A percentile compares a stretch with the other conserved stretches of the same genome.
phyloP scores from a whole-genome alignment of 345 rosid genomes.

The Eucalyptus polybractea region DNA sequence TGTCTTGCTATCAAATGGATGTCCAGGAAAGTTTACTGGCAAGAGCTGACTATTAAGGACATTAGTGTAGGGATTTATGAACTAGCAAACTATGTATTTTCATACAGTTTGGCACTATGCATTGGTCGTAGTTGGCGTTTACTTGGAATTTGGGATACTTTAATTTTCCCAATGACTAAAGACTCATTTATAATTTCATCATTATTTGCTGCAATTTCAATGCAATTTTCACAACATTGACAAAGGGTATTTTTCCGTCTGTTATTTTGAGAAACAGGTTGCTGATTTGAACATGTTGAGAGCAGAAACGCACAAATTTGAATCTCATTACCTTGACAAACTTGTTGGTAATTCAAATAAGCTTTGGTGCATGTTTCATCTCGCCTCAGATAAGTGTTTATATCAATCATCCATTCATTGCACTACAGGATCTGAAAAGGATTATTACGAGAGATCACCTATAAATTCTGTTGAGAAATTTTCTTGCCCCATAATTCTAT shows the following conservation, averaged over 20 bases:
- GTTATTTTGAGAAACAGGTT: conserved; percentile 26
- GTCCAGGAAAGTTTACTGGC: neutral
- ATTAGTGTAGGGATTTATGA: neutral
- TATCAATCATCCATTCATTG: neutral
- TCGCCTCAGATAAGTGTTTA: neutral
- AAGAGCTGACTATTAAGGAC: neutral
- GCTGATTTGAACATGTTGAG: conserved; percentile 72
- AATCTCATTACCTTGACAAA: conserved; percentile 75
- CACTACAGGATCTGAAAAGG: conserved; percentile 56
- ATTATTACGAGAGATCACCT: conserved; percentile 71
- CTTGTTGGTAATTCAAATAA: conserved; percentile 63
- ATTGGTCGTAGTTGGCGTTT: neutral
- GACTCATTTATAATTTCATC: neutral
- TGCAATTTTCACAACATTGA: neutral
- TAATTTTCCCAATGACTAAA: neutral
- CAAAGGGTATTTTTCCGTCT: neutral
- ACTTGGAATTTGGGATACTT: neutral
- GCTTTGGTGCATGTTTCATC: neutral
- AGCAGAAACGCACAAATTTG: conserved; percentile 85
- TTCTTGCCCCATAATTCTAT: conserved; percentile 90
- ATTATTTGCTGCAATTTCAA: neutral
- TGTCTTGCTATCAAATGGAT: neutral
- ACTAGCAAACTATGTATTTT: neutral
- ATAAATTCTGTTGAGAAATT: conserved; percentile 72
- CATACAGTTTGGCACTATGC: neutral